A percentile compares a stretch with the other conserved stretches of the same genome.
Evolutionary conservation across 176 grass and related monocot genomes (phyloP).

Genomic region (Carex littledalei): DNA sequence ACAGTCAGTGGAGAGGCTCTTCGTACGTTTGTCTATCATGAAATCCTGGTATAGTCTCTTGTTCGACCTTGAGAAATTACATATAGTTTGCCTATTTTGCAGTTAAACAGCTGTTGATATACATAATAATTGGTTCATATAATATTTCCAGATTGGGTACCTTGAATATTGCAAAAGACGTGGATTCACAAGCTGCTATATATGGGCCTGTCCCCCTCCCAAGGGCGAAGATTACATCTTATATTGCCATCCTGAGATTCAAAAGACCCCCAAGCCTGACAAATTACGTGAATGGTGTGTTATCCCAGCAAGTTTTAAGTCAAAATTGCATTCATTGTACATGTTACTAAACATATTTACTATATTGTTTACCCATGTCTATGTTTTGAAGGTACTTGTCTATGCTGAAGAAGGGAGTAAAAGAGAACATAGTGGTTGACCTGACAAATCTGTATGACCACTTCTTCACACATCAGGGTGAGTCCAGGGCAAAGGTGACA

Average conservation of each 20-base stretch:
- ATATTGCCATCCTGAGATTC: slow-evolving; percentile 98
- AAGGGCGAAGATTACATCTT: slow-evolving; percentile 99
- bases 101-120: background rate
- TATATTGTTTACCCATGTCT: background rate
- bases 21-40: slow-evolving; percentile 95
- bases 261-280: slow-evolving; percentile 96
- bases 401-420: slow-evolving; percentile 86
- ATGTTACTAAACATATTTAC: background rate
- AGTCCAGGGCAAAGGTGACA: slow-evolving; percentile 90
- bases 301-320: slow-evolving; percentile 15
- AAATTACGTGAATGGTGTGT: slow-evolving; percentile 87
- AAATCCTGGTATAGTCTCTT: slow-evolving; percentile 70
- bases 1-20: slow-evolving; percentile 71
- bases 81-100: background rate
- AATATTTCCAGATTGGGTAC: slow-evolving; percentile 74
- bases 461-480: slow-evolving; percentile 60
- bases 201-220: slow-evolving; percentile 96
- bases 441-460: slow-evolving; percentile 91
- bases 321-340: background rate
- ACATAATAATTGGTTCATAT: slow-evolving; percentile 14
- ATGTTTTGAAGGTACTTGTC: slow-evolving; percentile 68
- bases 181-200: slow-evolving; percentile 96
- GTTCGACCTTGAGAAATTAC: slow-evolving; percentile 17
- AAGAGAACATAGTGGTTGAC: slow-evolving; percentile 85
- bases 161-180: slow-evolving; percentile 97